Evolutionary conservation across 1,284 basidiomycete species (phyloP).

Genomic region (Agaricales sp.): DNA sequence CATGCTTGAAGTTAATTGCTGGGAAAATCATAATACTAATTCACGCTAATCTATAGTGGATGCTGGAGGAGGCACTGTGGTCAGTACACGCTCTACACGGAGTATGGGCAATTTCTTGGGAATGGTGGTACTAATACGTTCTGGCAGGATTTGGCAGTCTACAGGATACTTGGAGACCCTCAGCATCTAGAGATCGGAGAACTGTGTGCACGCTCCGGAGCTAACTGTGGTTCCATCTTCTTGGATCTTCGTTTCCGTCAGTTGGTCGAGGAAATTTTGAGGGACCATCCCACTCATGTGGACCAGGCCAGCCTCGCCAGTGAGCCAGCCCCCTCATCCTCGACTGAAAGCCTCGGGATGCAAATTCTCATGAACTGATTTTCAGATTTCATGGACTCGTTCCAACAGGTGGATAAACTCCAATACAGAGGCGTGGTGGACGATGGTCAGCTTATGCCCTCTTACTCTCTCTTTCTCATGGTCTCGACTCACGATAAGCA

Average conservation of each 20-base stretch:
- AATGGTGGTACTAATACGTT: too few relatives aligned
- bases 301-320: slow-evolving; percentile 67
- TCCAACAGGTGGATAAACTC: slow-evolving; percentile 78
- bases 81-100: too few relatives aligned
- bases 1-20: too few relatives aligned
- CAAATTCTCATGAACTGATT: slow-evolving; percentile 4
- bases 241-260: slow-evolving; percentile 75
- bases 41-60: slow-evolving; percentile 33
- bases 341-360: slow-evolving; percentile 3
- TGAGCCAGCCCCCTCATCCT: slow-evolving; percentile 16
- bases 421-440: slow-evolving; percentile 59
- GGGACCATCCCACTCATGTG: slow-evolving; percentile 69
- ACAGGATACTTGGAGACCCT: slow-evolving; percentile 38
- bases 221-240: slow-evolving; percentile 76
- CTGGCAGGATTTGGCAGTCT: slow-evolving; percentile 56
- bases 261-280: slow-evolving; percentile 58
- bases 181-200: slow-evolving; percentile 74
- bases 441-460: slow-evolving; percentile 40
- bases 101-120: too few relatives aligned
- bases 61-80: slow-evolving; percentile 73
- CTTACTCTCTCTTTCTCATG: slow-evolving; percentile 8
- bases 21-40: background rate
- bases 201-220: slow-evolving; percentile 72
- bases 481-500: slow-evolving; percentile 1
- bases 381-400: slow-evolving; percentile 49